These are phyloP conservation scores for Protea cynaroides DNA, from an alignment of 164 flowering plant species.

Conservation along the genomic window DNA sequence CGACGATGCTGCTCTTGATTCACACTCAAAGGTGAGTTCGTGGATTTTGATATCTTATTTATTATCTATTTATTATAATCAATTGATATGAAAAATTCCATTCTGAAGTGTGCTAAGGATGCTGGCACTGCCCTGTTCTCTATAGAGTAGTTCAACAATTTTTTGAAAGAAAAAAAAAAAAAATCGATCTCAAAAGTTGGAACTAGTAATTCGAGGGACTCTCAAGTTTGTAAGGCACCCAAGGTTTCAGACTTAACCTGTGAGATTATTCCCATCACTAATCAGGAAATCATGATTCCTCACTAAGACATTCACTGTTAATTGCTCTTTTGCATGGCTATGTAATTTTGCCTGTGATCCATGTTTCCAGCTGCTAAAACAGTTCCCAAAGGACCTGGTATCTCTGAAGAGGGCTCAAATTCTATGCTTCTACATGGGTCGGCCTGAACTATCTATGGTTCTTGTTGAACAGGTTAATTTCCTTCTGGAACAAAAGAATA, in stretches of 20 bases:
- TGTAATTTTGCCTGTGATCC: neutral
- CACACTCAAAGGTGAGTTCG: constrained; percentile 49
- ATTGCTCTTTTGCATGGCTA: constrained; percentile 1
- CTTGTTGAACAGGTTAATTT: constrained; percentile 65
- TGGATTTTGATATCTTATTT: neutral
- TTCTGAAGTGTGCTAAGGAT: too few species aligned
- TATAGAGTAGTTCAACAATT: too few species aligned
- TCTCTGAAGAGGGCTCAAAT: constrained; percentile 78
- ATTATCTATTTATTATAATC: neutral
- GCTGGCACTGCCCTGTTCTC: too few species aligned
- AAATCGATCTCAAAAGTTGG: too few species aligned
- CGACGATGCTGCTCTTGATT: constrained; percentile 53
- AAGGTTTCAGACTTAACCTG: too few species aligned
- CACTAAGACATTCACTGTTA: neutral
- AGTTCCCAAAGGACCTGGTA: constrained; percentile 72
- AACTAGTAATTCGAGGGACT: too few species aligned
- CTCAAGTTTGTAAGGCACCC: too few species aligned
- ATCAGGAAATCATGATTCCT: too few species aligned
- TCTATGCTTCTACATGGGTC: constrained; percentile 77
- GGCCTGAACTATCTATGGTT: constrained; percentile 54
- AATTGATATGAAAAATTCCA: too few species aligned
- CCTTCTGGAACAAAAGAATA: neutral
- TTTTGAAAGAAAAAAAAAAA: too few species aligned
- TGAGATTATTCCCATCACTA: too few species aligned
- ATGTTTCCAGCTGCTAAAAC: constrained; percentile 52